A percentile compares a stretch with the other conserved stretches of the same genome.
Conservation (phyloP, 2,329 filamentous ascomycete genomes). For the Diplodia seriata region DNA sequence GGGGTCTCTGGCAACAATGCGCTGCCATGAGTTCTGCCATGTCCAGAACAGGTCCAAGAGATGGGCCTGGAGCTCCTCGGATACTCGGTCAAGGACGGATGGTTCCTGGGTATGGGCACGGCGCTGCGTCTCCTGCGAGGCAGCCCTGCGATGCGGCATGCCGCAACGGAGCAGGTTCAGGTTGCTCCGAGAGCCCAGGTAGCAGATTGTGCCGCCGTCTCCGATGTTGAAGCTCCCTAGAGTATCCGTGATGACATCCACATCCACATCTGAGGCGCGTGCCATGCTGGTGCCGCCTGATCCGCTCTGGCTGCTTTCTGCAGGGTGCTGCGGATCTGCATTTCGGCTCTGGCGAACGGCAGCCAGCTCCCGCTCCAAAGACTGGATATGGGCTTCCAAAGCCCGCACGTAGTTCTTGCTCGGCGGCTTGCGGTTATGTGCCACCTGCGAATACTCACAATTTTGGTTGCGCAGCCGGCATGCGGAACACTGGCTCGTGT, state of each 20-base stretch:
- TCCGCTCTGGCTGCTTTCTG: not conserved
- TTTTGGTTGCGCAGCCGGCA: not conserved
- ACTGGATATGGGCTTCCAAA: not conserved
- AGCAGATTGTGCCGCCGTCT: conserved; percentile 9
- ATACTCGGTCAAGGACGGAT: not conserved
- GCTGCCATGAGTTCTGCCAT: conserved; percentile 14
- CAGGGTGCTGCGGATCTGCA: not conserved
- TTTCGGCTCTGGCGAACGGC: not conserved
- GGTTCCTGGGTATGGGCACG: not conserved
- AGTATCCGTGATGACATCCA: conserved; percentile 12
- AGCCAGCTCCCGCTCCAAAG: conserved; percentile 3
- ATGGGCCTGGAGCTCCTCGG: not conserved
- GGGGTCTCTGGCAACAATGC: not conserved
- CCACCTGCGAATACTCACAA: not conserved
- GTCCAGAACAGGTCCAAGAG: conserved; percentile 16
- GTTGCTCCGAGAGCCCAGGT: conserved; percentile 12
- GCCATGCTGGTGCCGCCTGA: not conserved
- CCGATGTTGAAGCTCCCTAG: conserved; percentile 16
- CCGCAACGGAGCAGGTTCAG: conserved; percentile 2
- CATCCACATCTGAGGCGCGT: conserved; percentile 3
- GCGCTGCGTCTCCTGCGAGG: not conserved
- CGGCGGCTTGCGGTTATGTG: conserved; percentile 14
- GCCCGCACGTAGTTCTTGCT: conserved; percentile 12
- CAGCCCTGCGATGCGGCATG: not conserved
- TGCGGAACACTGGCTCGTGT: not conserved